These are phyloP conservation scores for Passalora sequoiae DNA, from an alignment of 2,329 filamentous ascomycete species.

Conservation along the genomic window DNA sequence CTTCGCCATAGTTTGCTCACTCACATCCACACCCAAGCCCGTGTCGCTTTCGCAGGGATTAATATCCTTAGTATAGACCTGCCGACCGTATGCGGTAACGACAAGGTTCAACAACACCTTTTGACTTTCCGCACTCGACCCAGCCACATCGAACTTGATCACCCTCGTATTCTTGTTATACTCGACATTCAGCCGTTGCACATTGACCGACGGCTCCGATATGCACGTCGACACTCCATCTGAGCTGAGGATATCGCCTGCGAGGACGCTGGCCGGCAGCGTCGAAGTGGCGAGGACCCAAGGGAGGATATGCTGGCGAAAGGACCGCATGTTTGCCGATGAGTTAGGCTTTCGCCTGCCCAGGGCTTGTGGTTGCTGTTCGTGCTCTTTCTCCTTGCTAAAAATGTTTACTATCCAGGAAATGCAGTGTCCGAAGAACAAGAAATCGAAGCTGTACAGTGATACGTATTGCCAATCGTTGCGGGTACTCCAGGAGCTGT, in stretches of 20 bases:
- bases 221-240: conserved; percentile 72
- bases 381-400: conserved; percentile 1
- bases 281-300: conserved; percentile 30
- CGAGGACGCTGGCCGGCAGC: conserved; percentile 51
- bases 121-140: conserved; percentile 65
- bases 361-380: conserved; percentile 1
- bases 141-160: conserved; percentile 76
- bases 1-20: conserved; percentile 52
- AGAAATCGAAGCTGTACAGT: conserved; percentile 12
- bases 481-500: conserved; percentile 6
- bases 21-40: conserved; percentile 2
- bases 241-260: conserved; percentile 69
- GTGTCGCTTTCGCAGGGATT: conserved; percentile 64
- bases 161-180: conserved; percentile 71
- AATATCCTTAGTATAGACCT: conserved; percentile 74
- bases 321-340: conserved; percentile 29
- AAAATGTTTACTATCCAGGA: neutral
- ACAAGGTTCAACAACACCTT: conserved; percentile 73
- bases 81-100: conserved; percentile 77
- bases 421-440: neutral
- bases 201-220: conserved; percentile 55
- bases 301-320: conserved; percentile 23
- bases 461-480: conserved; percentile 10
- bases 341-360: conserved; percentile 16
- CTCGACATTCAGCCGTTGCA: conserved; percentile 68